phyloP scores from a whole-genome alignment of 441 rosid species.

The Erodium moschatum region DNA sequence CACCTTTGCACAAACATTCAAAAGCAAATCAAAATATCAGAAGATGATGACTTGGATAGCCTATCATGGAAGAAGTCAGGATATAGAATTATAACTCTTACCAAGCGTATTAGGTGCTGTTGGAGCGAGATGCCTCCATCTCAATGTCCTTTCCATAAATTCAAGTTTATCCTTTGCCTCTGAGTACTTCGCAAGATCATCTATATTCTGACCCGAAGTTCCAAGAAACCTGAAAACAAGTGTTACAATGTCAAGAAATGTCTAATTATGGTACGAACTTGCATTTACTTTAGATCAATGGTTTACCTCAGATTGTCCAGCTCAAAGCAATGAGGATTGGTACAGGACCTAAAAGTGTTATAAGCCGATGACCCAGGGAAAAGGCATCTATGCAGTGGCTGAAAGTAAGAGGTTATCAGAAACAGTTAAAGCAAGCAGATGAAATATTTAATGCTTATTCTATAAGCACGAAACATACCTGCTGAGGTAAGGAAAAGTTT shows the following conservation, averaged over 20 bases:
- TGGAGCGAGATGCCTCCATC: conserved; percentile 96
- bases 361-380: conserved; percentile 78
- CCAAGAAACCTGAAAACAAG: conserved; percentile 68
- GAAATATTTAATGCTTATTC: conserved; percentile 3
- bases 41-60: not conserved
- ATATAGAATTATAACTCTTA: conserved; percentile 18
- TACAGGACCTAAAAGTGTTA: conserved; percentile 81
- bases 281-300: conserved; percentile 8
- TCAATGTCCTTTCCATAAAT: conserved; percentile 80
- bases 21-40: conserved; percentile 1
- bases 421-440: conserved; percentile 14
- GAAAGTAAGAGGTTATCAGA: conserved; percentile 28
- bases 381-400: conserved; percentile 86
- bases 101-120: conserved; percentile 96
- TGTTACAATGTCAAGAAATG: conserved; percentile 14
- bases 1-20: no score
- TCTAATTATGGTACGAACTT: conserved; percentile 1
- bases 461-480: conserved; percentile 39
- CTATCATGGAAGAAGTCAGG: not conserved
- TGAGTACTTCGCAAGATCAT: conserved; percentile 81
- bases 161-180: conserved; percentile 70
- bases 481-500: conserved; percentile 84
- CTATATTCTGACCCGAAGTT: conserved; percentile 94
- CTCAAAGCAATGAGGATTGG: conserved; percentile 95
- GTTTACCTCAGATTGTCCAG: conserved; percentile 66